A percentile compares a stretch with the other conserved stretches of the same genome.
Evolutionary conservation across 2,329 filamentous ascomycete species (phyloP).

Genomic region (Amphichorda felina): DNA sequence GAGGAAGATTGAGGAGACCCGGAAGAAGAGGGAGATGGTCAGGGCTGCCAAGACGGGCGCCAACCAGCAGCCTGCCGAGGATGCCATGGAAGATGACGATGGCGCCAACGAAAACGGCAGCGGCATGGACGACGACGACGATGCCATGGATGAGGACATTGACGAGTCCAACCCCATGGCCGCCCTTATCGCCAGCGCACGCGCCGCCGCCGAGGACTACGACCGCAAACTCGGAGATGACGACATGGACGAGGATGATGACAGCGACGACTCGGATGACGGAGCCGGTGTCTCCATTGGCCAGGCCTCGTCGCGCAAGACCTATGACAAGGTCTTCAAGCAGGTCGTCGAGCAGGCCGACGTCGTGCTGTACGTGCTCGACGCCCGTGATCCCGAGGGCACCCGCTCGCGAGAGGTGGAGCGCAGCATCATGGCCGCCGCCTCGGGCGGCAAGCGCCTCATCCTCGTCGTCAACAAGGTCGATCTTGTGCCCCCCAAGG

Average conservation of each 20-base stretch:
- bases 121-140: constrained; percentile 30
- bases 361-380: constrained; percentile 84
- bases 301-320: constrained; percentile 59
- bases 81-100: constrained; percentile 32
- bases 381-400: constrained; percentile 82
- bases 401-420: constrained; percentile 87
- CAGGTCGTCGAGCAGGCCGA: constrained; percentile 81
- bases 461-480: constrained; percentile 95
- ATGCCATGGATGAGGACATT: constrained; percentile 41
- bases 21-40: constrained; percentile 58
- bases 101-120: constrained; percentile 36
- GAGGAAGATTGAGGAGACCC: constrained; percentile 68
- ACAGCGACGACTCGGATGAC: constrained; percentile 43
- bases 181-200: constrained; percentile 75
- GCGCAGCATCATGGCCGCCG: constrained; percentile 81
- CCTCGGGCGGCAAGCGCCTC: constrained; percentile 70
- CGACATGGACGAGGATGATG: constrained; percentile 39
- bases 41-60: constrained; percentile 51
- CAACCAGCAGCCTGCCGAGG: constrained; percentile 21
- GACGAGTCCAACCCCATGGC: constrained; percentile 81
- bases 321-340: constrained; percentile 95
- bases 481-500: constrained; percentile 72
- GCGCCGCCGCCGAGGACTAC: constrained; percentile 65
- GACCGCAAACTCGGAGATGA: constrained; percentile 48
- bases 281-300: constrained; percentile 36